Evolutionary conservation across 371 early-diverging fungal species (phyloP).

Genomic region (Blakeslea trispora): DNA sequence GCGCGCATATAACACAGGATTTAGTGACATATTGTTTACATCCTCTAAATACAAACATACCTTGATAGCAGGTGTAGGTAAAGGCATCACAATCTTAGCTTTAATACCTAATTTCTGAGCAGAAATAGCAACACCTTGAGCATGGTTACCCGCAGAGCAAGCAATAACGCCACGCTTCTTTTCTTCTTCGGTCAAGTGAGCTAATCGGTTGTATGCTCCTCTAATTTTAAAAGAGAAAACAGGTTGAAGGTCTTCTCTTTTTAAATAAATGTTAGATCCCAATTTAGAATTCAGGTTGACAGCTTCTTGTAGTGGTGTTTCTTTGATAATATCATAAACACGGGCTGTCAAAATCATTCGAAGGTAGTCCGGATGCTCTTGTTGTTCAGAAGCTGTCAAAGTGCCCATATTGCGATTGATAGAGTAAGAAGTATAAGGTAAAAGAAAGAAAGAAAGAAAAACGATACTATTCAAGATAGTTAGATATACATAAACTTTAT

Average conservation of each 20-base stretch:
- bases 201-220: constrained; percentile 94
- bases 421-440: background rate
- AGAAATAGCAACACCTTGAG: constrained; percentile 93
- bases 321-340: constrained; percentile 90
- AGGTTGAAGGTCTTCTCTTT: constrained; percentile 96
- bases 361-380: constrained; percentile 88
- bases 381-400: constrained; percentile 2
- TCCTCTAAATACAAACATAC: constrained; percentile 21
- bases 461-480: background rate
- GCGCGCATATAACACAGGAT: constrained; percentile 57
- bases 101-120: constrained; percentile 89
- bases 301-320: constrained; percentile 87
- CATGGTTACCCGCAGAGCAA: constrained; percentile 97
- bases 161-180: constrained; percentile 87
- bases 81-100: constrained; percentile 97
- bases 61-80: constrained; percentile 62
- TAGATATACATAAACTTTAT: too few species aligned
- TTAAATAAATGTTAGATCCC: constrained; percentile 74
- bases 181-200: constrained; percentile 77
- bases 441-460: constrained; percentile 3
- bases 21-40: background rate
- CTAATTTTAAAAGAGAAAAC: constrained; percentile 97
- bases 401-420: background rate
- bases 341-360: constrained; percentile 87
- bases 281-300: constrained; percentile 76